A percentile compares a stretch with the other conserved stretches of the same genome.
These are phyloP conservation scores for Fusarium pseudocircinatum DNA, from an alignment of 2,329 filamentous ascomycete genomes.

Conservation along the genomic window DNA sequence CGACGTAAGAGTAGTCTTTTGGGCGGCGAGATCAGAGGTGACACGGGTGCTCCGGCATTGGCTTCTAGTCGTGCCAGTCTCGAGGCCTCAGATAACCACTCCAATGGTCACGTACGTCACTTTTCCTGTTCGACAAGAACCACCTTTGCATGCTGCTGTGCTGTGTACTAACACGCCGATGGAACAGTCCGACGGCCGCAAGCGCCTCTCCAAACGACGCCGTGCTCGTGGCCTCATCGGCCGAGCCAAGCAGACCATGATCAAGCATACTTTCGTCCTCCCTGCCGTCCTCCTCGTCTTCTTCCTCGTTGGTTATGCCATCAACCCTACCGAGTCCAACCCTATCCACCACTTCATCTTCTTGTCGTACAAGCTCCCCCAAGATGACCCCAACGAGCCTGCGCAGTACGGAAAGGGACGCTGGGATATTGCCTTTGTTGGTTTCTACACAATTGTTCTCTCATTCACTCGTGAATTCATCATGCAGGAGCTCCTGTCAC, in stretches of 20 bases:
- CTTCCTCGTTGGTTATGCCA: constrained; percentile 74
- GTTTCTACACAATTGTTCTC: constrained; percentile 88
- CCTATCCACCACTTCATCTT: constrained; percentile 85
- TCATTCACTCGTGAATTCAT: constrained; percentile 95
- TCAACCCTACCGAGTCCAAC: constrained; percentile 82
- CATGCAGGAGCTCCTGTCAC: constrained; percentile 89
- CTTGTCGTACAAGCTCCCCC: constrained; percentile 82
- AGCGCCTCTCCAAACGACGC: constrained; percentile 63
- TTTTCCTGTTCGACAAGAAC: background rate
- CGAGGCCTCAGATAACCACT: constrained; percentile 35
- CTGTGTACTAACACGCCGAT: constrained; percentile 13
- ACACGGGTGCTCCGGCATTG: constrained; percentile 65
- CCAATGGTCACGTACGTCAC: constrained; percentile 26
- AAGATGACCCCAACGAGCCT: constrained; percentile 53
- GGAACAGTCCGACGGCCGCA: constrained; percentile 44
- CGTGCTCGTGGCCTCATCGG: constrained; percentile 61
- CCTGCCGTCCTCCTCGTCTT: constrained; percentile 75
- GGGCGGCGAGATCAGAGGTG: constrained; percentile 63
- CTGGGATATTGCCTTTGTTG: constrained; percentile 86
- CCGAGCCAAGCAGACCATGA: constrained; percentile 62
- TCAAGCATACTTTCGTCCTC: constrained; percentile 69
- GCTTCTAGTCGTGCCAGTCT: constrained; percentile 63
- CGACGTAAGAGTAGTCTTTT: constrained; percentile 67
- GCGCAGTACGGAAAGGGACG: constrained; percentile 88
- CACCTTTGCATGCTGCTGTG: background rate